Percentiles rank a stretch among this genome's conserved stretches.
phyloP scores from a whole-genome alignment of 352 stramenopile species.

The Globisporangium echinulatum region DNA sequence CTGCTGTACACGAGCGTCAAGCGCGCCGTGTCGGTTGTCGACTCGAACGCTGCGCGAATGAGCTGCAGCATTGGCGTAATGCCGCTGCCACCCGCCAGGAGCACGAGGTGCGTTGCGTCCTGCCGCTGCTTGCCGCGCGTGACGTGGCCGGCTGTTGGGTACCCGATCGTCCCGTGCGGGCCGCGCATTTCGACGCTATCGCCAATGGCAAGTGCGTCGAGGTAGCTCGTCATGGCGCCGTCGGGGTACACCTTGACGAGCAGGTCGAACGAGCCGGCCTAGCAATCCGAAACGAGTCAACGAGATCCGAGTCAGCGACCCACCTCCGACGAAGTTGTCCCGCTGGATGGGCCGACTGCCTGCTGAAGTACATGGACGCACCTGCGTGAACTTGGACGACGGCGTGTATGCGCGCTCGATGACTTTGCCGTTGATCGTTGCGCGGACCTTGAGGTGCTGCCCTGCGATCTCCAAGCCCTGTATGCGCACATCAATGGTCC shows the following conservation, averaged over 20 bases:
- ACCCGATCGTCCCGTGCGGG: slow-evolving; percentile 57
- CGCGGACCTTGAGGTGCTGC: slow-evolving; percentile 76
- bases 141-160: slow-evolving; percentile 43
- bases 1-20: slow-evolving; percentile 78
- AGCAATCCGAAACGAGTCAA: background rate
- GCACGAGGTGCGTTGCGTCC: slow-evolving; percentile 53
- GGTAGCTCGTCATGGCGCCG: slow-evolving; percentile 66
- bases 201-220: slow-evolving; percentile 45
- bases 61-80: slow-evolving; percentile 84
- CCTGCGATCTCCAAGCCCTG: slow-evolving; percentile 63
- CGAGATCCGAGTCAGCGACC: too few relatives aligned
- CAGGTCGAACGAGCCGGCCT: slow-evolving; percentile 60
- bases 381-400: slow-evolving; percentile 64
- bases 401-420: slow-evolving; percentile 79
- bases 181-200: slow-evolving; percentile 69
- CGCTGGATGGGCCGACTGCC: too few relatives aligned
- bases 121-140: slow-evolving; percentile 39
- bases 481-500: too few relatives aligned
- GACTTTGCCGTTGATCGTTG: slow-evolving; percentile 60
- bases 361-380: slow-evolving; percentile 2
- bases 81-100: slow-evolving; percentile 71
- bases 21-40: slow-evolving; percentile 38
- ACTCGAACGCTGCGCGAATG: slow-evolving; percentile 62
- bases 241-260: slow-evolving; percentile 76
- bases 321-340: too few relatives aligned